These are phyloP conservation scores for Aspergillus brasiliensis DNA, from an alignment of 2,329 filamentous ascomycete genomes.

Conservation along the genomic window DNA sequence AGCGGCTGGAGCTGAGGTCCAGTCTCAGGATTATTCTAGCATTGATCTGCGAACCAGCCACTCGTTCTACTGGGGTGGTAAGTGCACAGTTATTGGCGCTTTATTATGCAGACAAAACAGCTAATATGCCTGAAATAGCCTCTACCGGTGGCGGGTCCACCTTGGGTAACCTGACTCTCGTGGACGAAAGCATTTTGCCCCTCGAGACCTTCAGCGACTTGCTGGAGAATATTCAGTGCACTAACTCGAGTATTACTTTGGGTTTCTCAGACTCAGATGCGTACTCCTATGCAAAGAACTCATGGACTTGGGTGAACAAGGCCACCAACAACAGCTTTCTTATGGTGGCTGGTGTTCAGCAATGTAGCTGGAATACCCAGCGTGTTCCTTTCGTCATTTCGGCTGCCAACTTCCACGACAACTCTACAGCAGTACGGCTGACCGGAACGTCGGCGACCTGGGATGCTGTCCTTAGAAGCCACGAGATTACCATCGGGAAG, in stretches of 20 bases:
- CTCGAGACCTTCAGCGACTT: conserved; percentile 21
- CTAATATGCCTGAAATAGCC: conserved; percentile 9
- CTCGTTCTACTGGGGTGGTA: conserved; percentile 25
- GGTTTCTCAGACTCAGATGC: conserved; percentile 15
- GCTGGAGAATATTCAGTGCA: conserved; percentile 20
- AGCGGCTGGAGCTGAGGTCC: conserved; percentile 2
- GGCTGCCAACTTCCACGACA: conserved; percentile 19
- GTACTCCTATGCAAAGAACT: conserved; percentile 16
- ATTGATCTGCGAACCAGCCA: conserved; percentile 21
- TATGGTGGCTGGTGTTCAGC: conserved; percentile 23
- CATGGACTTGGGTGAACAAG: conserved; percentile 27
- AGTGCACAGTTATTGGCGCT: neutral
- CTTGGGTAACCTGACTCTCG: conserved; percentile 22
- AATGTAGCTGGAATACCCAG: conserved; percentile 26
- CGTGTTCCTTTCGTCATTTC: conserved; percentile 24
- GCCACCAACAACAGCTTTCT: conserved; percentile 19
- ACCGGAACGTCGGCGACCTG: conserved; percentile 21
- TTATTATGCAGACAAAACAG: neutral
- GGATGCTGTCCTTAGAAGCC: conserved; percentile 21
- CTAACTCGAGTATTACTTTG: conserved; percentile 18
- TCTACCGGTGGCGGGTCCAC: conserved; percentile 17
- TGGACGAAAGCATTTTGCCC: conserved; percentile 21
- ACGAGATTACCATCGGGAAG: conserved; percentile 23
- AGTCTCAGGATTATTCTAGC: conserved; percentile 5
- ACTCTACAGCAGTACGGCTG: conserved; percentile 16